Conservation (phyloP, 1,284 basidiomycete genomes). For the Apiotrichum veenhuisii region DNA sequence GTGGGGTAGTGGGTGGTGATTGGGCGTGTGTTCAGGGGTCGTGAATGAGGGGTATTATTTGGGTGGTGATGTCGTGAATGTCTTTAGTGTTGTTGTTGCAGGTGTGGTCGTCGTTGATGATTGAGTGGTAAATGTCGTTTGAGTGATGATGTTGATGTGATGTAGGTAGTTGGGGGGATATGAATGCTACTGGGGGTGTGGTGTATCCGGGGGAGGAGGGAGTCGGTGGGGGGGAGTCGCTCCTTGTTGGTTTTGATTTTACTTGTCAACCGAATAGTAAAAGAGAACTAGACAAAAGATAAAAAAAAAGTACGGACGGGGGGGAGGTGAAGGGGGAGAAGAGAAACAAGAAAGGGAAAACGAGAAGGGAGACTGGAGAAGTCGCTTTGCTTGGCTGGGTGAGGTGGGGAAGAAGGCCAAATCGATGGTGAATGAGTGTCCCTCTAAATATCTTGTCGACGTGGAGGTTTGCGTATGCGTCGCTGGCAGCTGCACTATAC, state of each 20-base stretch:
- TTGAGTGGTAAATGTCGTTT: not conserved
- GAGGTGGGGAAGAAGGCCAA: not conserved
- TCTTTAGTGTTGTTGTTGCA: not conserved
- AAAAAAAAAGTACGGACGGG: no score
- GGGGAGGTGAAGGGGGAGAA: not conserved
- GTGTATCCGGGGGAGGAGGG: no score
- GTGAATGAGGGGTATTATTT: slow-evolving; percentile 1
- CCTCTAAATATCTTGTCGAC: not conserved
- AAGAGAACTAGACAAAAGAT: no score
- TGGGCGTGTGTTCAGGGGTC: not conserved
- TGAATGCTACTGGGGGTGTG: not conserved
- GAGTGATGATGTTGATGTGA: not conserved
- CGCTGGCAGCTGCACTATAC: not conserved
- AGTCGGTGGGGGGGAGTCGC: no score
- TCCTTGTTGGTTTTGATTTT: not conserved
- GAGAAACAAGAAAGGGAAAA: not conserved
- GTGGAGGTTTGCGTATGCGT: not conserved
- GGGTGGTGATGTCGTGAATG: no score
- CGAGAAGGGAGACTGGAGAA: not conserved
- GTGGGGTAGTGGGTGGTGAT: not conserved
- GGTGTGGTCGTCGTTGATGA: not conserved
- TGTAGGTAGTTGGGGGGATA: not conserved
- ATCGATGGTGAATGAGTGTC: not conserved
- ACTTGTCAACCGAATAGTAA: no score
- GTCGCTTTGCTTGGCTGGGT: no score